Base-by-base conservation (phyloP, 495 filamentous ascomycete species). In the Hypoxylon lienhwacheense region DNA sequence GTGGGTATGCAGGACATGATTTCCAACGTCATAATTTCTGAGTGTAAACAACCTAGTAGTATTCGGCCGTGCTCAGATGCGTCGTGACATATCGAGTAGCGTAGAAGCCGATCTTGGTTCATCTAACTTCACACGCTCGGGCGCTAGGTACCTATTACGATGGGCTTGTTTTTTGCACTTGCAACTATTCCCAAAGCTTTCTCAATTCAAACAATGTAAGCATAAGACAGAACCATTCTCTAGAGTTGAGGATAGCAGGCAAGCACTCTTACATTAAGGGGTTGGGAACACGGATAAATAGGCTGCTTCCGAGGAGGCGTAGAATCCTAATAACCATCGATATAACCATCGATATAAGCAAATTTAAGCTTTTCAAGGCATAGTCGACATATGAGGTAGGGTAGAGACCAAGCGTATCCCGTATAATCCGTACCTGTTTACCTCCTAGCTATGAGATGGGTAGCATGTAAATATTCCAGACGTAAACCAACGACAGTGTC, bases 71-170 rank as follows among this genome's bases (percentile, higher is more conserved):
- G 15, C 15, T 26, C 12, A 19, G 44, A 33, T 22, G 26, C n/a
- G n/a, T n/a, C n/a, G 24, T 40, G 36, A 36, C 25, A 53, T 33
- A 32, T 44, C 37, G 39, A 42, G 7, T 39, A 34, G 31, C 41
- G 44, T 44, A 32, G 17, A 33, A 53, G 35, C 11, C 53, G 44
- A 59, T 47, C 55, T 59, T 59, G 42, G 14, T 52, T 52, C 43
- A 47, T 53, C 41, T 51, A 15, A 32, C 20, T 8, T 29, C 14
- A 36, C 26, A 36, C 29, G 48, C 55, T 52, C 48, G 35, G 36
- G 26, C 47, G 7, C 14, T 24, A 14, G 22, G 31, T 11, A 28
- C 12, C 25, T 41, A 24, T 14, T 25, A 12, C 20, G 6, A 26
- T 20, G n/a, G n/a, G n/a, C n/a, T n/a, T 12, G 10, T 16, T 17